These are phyloP conservation scores for Liriodendron chinense DNA, from an alignment of 164 flowering plant species.

Conservation along the genomic window DNA sequence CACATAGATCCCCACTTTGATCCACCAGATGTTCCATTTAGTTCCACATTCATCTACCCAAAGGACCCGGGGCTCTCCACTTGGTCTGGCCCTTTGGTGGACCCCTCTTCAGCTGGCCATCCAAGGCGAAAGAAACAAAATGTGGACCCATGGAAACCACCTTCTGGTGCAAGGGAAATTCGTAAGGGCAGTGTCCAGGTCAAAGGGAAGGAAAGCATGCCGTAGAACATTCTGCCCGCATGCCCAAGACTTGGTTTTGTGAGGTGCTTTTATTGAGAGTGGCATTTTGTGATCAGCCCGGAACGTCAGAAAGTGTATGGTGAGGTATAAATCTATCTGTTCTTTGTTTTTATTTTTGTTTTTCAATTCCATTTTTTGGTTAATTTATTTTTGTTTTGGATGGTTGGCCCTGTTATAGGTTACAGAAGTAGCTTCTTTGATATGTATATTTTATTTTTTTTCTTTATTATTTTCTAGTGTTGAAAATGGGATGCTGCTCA, in stretches of 20 bases:
- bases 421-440: not conserved
- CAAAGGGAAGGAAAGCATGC: constrained; percentile 26
- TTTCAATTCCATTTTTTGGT: constrained; percentile 4
- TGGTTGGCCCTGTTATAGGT: constrained; percentile 5
- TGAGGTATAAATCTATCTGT: constrained; percentile 4
- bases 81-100: constrained; percentile 88
- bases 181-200: constrained; percentile 27
- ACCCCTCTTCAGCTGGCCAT: constrained; percentile 42
- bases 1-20: constrained; percentile 66
- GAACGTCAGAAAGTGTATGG: constrained; percentile 1
- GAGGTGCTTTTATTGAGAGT: not conserved
- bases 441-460: constrained; percentile 2
- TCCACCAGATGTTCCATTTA: constrained; percentile 72
- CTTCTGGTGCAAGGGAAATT: constrained; percentile 8
- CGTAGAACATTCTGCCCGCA: constrained; percentile 8
- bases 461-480: not conserved
- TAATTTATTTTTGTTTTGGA: constrained; percentile 1
- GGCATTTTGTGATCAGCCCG: not conserved
- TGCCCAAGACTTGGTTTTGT: constrained; percentile 2
- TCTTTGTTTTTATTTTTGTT: not conserved
- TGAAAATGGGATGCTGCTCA: not conserved
- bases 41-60: constrained; percentile 63
- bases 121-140: constrained; percentile 49
- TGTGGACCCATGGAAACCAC: constrained; percentile 18
- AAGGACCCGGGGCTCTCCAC: constrained; percentile 64